Evolutionary conservation across 768 basidiomycete genomes (phyloP), one percentile per base, ranked within the genome.

Genomic region (Lactifluus subvellereus): DNA sequence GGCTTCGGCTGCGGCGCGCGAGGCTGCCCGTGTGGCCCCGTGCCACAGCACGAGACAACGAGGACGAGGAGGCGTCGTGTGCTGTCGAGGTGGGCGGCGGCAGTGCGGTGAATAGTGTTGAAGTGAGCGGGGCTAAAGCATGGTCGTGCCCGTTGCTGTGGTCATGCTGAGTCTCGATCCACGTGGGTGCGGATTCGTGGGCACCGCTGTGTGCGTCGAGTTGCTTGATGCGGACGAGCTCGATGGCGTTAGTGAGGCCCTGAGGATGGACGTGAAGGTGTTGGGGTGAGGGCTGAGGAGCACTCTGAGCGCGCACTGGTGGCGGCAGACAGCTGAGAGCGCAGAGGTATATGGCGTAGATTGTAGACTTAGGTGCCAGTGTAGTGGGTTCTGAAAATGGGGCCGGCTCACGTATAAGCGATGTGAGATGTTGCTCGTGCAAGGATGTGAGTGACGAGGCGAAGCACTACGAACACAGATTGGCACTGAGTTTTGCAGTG

Each of bases 201-300:
- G 67, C 1, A 68, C 67, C 10, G 61, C 65, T 38, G 67, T 68
- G 35, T 66, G 65, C 2, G 67, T 68, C 20, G 65, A 66, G 20
- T 52, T 68, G 47, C 54, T 67, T 35, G 67, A 68, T 43, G 57
- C 42, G 18, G 64, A 66, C 4, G 60, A 60, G 13, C 53, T 58
- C 1, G 64, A 67, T 8, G 60, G 64, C 0, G 64, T 58, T n/a
- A 65, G 67, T 0, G 2, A 22, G 1, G 22, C 22, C 22, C 22
- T 22, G 67, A 67, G 38, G 65, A 49, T 16, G 59, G 66, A 22
- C 65, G 67, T 5, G 67, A 68, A 38, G 67, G 55, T 0, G 60
- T 67, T 5, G 67, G 67, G 8, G 67, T 68, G 14, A 59, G 20
- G 16, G 59, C 37, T 9, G 64, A 53, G 5, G 43, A 56, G 6